These are phyloP conservation scores for Linnemannia hyalina DNA, from an alignment of 192 early-diverging fungal species.

Conservation along the genomic window DNA sequence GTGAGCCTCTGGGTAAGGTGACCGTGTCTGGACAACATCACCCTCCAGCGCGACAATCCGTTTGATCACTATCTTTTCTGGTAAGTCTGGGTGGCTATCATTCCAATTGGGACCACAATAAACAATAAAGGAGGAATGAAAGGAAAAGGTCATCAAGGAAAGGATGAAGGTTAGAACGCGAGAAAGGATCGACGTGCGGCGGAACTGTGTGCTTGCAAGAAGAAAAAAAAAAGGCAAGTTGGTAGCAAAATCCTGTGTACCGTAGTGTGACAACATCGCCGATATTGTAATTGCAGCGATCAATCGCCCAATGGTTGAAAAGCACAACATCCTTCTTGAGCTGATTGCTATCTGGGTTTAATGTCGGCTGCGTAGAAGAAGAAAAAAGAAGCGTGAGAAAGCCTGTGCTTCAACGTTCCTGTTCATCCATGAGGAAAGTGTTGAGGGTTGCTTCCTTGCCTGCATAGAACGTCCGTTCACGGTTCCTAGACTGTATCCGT, in stretches of 20 bases:
- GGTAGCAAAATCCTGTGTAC: constrained; percentile 14
- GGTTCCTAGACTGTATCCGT: constrained; percentile 63
- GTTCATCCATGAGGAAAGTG: background rate
- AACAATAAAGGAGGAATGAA: background rate
- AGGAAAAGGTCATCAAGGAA: background rate
- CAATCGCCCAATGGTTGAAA: constrained; percentile 69
- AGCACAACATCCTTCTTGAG: constrained; percentile 76
- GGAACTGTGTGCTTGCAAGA: background rate
- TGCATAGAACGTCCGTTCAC: constrained; percentile 71
- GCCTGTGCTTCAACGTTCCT: background rate
- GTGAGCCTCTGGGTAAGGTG: constrained; percentile 58
- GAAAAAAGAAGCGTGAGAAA: background rate
- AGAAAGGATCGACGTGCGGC: no score
- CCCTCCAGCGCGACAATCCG: constrained; percentile 88
- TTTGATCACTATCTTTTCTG: constrained; percentile 80
- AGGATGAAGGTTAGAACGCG: no score
- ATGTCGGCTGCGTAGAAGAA: constrained; percentile 65
- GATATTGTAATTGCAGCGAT: constrained; percentile 61
- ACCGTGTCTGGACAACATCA: constrained; percentile 73
- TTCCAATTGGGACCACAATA: background rate
- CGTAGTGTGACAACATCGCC: constrained; percentile 79
- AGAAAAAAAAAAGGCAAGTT: background rate
- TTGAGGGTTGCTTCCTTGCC: constrained; percentile 36
- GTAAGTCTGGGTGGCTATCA: constrained; percentile 73
- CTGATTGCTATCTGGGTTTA: constrained; percentile 80